A percentile compares a stretch with the other conserved stretches of the same genome.
phyloP scores from a whole-genome alignment of 768 basidiomycete genomes.

The Termitomyces sp. region DNA sequence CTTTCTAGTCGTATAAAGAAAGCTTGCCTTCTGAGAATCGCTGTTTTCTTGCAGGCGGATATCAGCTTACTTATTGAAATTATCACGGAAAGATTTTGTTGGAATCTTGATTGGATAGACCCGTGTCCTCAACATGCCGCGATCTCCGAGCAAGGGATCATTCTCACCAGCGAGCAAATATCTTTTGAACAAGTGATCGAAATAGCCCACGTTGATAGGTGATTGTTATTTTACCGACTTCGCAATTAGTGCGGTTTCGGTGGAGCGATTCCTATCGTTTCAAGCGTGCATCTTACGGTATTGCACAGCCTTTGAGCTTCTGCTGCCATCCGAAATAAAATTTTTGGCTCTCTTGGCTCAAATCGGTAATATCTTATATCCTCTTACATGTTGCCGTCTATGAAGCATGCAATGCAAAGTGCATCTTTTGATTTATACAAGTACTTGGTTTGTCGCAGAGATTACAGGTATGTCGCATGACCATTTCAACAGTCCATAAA shows the following conservation, averaged over 20 bases:
- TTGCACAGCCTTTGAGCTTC: background rate
- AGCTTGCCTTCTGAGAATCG: background rate
- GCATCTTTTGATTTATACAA: too few species aligned
- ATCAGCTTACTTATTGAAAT: background rate
- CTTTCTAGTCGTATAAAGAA: too few species aligned
- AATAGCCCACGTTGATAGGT: too few species aligned
- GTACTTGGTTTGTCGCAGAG: too few species aligned
- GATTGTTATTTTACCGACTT: too few species aligned
- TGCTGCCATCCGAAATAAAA: background rate
- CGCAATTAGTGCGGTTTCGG: too few species aligned
- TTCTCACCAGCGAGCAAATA: too few species aligned
- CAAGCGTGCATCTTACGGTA: background rate
- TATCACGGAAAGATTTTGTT: background rate
- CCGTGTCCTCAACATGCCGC: background rate
- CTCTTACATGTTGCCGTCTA: too few species aligned
- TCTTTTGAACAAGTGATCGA: background rate
- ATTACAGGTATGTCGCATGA: too few species aligned
- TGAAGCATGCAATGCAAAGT: too few species aligned
- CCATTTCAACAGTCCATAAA: too few species aligned
- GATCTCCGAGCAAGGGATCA: background rate
- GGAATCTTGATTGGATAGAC: background rate
- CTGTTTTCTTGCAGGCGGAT: background rate
- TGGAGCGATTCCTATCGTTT: background rate
- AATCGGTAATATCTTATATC: background rate
- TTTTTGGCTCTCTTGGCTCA: background rate